These are phyloP conservation scores for Polychytrium aggregatum DNA, from an alignment of 192 early-diverging fungal species.

Conservation along the genomic window DNA sequence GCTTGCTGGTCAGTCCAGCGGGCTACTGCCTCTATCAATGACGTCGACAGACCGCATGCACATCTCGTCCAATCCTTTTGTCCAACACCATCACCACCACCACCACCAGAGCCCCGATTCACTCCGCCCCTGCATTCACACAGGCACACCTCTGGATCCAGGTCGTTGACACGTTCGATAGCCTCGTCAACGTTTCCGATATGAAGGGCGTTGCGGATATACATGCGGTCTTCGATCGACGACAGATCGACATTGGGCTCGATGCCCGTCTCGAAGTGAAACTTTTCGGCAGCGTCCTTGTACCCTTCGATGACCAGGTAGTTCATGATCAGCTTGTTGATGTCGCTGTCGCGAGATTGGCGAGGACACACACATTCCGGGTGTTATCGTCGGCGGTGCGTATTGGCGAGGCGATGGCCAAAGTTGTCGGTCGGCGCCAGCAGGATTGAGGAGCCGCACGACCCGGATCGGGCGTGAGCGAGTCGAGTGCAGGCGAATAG, in stretches of 20 bases:
- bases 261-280: constrained; percentile 77
- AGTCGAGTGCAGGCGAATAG: not conserved
- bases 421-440: not conserved
- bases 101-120: not conserved
- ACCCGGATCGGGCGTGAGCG: too few species aligned
- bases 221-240: constrained; percentile 90
- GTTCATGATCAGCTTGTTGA: constrained; percentile 98
- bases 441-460: too few species aligned
- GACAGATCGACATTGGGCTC: constrained; percentile 68
- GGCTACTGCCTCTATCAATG: not conserved
- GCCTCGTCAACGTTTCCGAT: constrained; percentile 82
- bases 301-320: constrained; percentile 97
- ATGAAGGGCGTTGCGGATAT: constrained; percentile 85
- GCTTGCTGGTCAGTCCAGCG: too few species aligned
- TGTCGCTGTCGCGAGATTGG: too few species aligned
- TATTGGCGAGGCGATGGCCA: too few species aligned
- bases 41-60: not conserved
- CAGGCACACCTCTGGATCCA: constrained; percentile 85
- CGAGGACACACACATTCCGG: too few species aligned
- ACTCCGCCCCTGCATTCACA: not conserved
- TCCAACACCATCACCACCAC: too few species aligned
- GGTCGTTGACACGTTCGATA: constrained; percentile 94
- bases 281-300: constrained; percentile 97
- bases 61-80: constrained; percentile 4
- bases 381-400: too few species aligned